These are phyloP conservation scores for Pseudopithomyces chartarum DNA, from an alignment of 2,329 filamentous ascomycete species.

Conservation along the genomic window DNA sequence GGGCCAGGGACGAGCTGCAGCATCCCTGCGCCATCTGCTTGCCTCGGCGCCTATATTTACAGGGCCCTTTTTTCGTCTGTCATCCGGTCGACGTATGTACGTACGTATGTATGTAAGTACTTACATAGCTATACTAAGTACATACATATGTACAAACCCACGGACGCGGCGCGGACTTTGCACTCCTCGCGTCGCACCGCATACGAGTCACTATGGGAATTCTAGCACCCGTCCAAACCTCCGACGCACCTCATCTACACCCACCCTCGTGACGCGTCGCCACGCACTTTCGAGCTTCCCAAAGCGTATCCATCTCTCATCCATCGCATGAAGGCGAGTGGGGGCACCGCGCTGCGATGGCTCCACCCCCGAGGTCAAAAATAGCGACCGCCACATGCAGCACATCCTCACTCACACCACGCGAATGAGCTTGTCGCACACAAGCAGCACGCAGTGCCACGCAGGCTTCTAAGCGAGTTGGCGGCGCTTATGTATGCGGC, in stretches of 20 bases:
- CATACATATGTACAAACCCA: too few relatives aligned
- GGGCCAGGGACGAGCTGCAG: slow-evolving; percentile 16
- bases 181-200: slow-evolving; percentile 1
- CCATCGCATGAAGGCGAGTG: not conserved
- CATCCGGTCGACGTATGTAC: not conserved
- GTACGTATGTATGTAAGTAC: too few relatives aligned
- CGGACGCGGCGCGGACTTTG: not conserved
- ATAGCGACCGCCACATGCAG: slow-evolving; percentile 6
- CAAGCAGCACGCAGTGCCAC: slow-evolving; percentile 1
- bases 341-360: not conserved
- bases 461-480: not conserved
- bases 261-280: not conserved
- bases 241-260: not conserved
- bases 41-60: slow-evolving; percentile 27
- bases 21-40: slow-evolving; percentile 13
- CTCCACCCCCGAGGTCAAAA: not conserved
- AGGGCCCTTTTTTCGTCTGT: not conserved
- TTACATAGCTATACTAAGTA: too few relatives aligned
- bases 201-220: not conserved
- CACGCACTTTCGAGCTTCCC: not conserved
- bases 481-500: not conserved
- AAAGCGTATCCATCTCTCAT: not conserved
- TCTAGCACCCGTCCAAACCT: not conserved
- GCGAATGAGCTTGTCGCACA: slow-evolving; percentile 5
- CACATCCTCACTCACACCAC: not conserved